Conservation (phyloP, 305 asterid genomes). For the Petunia hybrid region DNA sequence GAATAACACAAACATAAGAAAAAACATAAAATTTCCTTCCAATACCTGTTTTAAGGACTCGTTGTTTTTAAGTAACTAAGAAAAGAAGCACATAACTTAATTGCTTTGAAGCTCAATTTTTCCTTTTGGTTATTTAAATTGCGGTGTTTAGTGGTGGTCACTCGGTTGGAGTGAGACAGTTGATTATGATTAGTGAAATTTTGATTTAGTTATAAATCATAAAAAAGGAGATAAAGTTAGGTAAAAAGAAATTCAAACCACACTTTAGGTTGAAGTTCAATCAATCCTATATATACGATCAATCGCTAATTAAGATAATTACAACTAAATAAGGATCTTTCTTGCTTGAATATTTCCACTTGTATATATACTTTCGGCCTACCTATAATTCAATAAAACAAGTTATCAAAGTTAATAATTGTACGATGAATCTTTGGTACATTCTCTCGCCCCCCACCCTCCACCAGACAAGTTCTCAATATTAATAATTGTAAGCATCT, state of each 20-base stretch:
- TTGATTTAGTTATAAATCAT: not conserved
- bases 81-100: no score
- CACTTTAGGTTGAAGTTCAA: not conserved
- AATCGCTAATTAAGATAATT: not conserved
- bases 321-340: no score
- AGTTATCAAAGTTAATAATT: not conserved
- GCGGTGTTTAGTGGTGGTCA: no score
- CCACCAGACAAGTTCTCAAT: not conserved
- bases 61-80: no score
- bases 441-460: no score
- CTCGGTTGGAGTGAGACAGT: no score
- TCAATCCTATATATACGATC: not conserved
- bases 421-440: not conserved
- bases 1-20: no score
- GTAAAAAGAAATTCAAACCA: not conserved
- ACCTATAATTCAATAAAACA: not conserved
- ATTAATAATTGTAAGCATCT: not conserved
- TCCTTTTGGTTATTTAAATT: no score
- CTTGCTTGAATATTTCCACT: not conserved
- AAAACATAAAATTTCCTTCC: no score
- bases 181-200: no score
- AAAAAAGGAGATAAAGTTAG: not conserved
- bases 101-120: no score
- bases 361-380: not conserved
- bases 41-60: no score